Conservation (phyloP, 129 eudicot species). For the Deinandra increscens region DNA sequence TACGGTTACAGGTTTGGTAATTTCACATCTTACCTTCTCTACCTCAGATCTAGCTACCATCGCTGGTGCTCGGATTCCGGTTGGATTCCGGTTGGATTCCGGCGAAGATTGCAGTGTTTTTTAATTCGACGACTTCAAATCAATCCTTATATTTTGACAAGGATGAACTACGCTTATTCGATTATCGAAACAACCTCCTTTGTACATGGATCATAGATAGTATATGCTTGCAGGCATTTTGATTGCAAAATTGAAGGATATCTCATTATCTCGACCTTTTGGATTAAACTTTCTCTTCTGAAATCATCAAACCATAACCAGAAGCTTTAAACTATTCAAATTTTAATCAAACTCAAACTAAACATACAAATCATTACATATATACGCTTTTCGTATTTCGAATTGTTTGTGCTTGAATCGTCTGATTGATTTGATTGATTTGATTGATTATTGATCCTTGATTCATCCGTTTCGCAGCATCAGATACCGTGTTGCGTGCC, state of each 20-base stretch:
- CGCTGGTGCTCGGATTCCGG: slow-evolving; percentile 11
- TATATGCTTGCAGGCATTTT: slow-evolving; percentile 38
- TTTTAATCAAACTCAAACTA: slow-evolving; percentile 2
- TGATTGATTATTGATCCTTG: no score
- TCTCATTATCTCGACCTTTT: no score
- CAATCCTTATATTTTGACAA: slow-evolving; percentile 34
- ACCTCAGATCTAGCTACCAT: slow-evolving; percentile 30
- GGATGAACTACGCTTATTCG: slow-evolving; percentile 34
- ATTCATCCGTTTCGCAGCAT: slow-evolving; percentile 34
- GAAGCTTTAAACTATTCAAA: slow-evolving; percentile 13
- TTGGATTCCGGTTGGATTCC: slow-evolving; percentile 12
- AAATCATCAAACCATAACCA: not conserved
- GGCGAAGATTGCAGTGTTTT: slow-evolving; percentile 25
- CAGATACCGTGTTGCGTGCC: slow-evolving; percentile 18
- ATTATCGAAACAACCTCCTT: slow-evolving; percentile 29
- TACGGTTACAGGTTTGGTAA: slow-evolving; percentile 51
- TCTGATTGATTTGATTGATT: no score
- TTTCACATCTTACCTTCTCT: slow-evolving; percentile 35
- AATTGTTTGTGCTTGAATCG: slow-evolving; percentile 27
- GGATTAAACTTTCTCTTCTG: slow-evolving; percentile 32
- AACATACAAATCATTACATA: not conserved
- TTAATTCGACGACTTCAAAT: slow-evolving; percentile 30
- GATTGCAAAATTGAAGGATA: slow-evolving; percentile 42
- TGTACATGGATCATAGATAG: slow-evolving; percentile 37
- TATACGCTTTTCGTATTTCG: slow-evolving; percentile 1